Conservation (phyloP, 192 early-diverging fungal genomes). For the Cladochytrium replicatum region DNA sequence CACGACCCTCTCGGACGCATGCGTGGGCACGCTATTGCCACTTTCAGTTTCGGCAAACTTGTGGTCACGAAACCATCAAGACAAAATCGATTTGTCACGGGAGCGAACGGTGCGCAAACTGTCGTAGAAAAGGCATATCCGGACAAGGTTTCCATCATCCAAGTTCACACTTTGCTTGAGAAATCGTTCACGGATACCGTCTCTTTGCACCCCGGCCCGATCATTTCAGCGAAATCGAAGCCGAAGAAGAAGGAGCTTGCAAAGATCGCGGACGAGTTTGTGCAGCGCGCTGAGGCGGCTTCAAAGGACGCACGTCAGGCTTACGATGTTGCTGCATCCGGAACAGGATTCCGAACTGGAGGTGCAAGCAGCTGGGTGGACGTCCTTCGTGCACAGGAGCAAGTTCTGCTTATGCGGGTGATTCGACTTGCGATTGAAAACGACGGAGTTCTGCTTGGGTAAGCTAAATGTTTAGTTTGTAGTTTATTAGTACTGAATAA, state of each 20-base stretch:
- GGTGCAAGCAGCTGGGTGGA: background rate
- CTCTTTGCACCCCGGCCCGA: slow-evolving; percentile 9
- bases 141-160: slow-evolving; percentile 9
- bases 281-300: slow-evolving; percentile 10
- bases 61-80: slow-evolving; percentile 18
- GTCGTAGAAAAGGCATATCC: slow-evolving; percentile 26
- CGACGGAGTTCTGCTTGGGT: slow-evolving; percentile 51
- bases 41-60: slow-evolving; percentile 24
- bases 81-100: slow-evolving; percentile 17
- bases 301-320: too few relatives aligned
- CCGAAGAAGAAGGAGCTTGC: slow-evolving; percentile 38
- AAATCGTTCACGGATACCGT: background rate
- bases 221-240: slow-evolving; percentile 19
- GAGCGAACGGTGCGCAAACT: slow-evolving; percentile 14
- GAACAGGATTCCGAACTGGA: background rate
- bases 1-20: slow-evolving; percentile 26
- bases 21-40: slow-evolving; percentile 33
- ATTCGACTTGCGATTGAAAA: slow-evolving; percentile 50
- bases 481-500: slow-evolving; percentile 11
- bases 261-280: slow-evolving; percentile 13
- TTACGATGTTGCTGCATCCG: too few relatives aligned
- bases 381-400: slow-evolving; percentile 10
- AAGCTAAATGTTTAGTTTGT: slow-evolving; percentile 11
- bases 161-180: background rate
- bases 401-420: slow-evolving; percentile 48